Base-by-base conservation (phyloP, 495 filamentous ascomycete species). In the Penicillium crystallinum region DNA sequence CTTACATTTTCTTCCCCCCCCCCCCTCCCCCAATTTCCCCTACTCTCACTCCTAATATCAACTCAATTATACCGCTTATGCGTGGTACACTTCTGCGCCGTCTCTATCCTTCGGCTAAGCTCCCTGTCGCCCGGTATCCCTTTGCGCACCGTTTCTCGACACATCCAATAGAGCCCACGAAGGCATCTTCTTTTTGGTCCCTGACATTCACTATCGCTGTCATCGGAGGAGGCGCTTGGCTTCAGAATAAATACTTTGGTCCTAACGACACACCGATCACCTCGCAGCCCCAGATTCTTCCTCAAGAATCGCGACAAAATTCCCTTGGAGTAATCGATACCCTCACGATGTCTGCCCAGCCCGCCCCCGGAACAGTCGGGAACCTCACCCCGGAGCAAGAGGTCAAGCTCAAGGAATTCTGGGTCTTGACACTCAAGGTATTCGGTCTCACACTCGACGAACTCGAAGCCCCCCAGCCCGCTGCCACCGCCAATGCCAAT, bases 341-440 rank as follows among this genome's bases (percentile, higher is more conserved):
- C 15, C 68, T 75, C 40, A 67, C 64, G 42, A 74, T 74, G 68
- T 54, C 72, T 44, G 48, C 58, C 54, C 61, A 74, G 52, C 72
- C 68, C 44, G 74, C 83, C 18, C 84, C 87, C 22, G 93, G 93
- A 45, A 83, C 91, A 52, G 85, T 91, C 34, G 90, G 88, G 53
- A 95, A 84, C 63, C 81, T 98, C 44, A 97, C 93, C 17, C 66
- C 81, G 6, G 91, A 96, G 56, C 84, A 98, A 67, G 89, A 96
- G 58, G 83, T 77, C 56, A 97, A 95, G 69, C 73, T 98, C 44
- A 85, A 85, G 63, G 87, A 92, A 64, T 79, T 97, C 61, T 98
- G 93, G 93, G 66, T 79, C 8, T 74, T 83, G 41, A 77, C 87
- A 21, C 77, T 97, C 52, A 85, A 86, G 41, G 80, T 96, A 41